Base-by-base conservation (phyloP, 352 stramenopile genomes). In the Halophytophthora polymorphica region DNA sequence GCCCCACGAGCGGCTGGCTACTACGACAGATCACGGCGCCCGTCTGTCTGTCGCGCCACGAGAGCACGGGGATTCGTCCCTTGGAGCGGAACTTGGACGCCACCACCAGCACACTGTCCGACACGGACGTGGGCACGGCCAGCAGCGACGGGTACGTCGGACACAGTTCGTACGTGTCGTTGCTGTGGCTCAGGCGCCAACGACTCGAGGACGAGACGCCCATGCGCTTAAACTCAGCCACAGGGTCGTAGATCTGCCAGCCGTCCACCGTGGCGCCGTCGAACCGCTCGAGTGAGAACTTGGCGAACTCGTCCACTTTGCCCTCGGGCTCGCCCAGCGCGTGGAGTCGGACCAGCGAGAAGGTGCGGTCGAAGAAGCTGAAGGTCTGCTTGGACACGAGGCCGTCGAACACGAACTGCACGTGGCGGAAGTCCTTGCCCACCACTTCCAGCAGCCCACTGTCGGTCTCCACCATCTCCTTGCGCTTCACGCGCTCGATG, bases 31-130 rank as follows among this genome's bases (percentile, higher is more conserved):
- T 89, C 13, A 88, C 77, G 0, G 85, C 83, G 4, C 80, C 83
- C 4, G 74, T 90, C 25, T 76, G 64, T 12, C 66, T 71, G 39
- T 93, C 72, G 3, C 84, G 76, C 86, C 85, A 96, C 29, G 80
- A 90, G 2, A 96, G 67, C 33, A 84, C 84, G 0, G 86, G 86
- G 38, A 96, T 90, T 0, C 87, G 83, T 2, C 66, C 58, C 60
- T 93, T 93, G 2, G 84, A 93, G 2, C 86, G 86, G 58, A 93
- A 96, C 42, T 86, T 88, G n/a, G 86, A 81, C 6, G 80, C 82
- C 10, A 77, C 69, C 0, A 49, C 19, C 10, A 95, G 60, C 25
- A 88, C 75, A 2, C 75, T 66, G 51, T 96, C 76, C 0, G 75
- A 83, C 0, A 87, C 70, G 7, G 61, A 78, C 6, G 67, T 56